A percentile compares a stretch with the other conserved stretches of the same genome.
Conservation (phyloP, 129 eudicot genomes). For the Glebionis coronaria region DNA sequence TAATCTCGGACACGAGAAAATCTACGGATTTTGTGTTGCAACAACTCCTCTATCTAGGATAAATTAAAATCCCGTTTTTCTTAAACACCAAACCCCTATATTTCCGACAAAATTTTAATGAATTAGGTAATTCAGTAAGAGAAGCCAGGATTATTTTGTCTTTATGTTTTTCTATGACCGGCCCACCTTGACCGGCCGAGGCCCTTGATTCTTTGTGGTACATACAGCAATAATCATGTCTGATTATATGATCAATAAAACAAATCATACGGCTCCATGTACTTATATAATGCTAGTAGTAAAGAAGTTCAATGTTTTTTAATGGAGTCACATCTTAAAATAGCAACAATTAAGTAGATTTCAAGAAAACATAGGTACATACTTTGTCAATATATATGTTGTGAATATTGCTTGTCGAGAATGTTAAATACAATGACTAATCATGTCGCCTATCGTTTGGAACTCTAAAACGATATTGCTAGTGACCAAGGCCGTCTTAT, state of each 20-base stretch:
- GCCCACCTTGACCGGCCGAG: conserved; percentile 28
- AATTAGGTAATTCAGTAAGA: conserved; percentile 23
- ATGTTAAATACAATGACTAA: background rate
- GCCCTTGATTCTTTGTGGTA: conserved; percentile 12
- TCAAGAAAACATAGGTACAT: no score
- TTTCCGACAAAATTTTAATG: conserved; percentile 31
- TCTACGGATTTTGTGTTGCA: conserved; percentile 25
- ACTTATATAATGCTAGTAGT: background rate
- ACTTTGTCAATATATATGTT: background rate
- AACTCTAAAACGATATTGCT: background rate
- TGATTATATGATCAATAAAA: conserved; percentile 4
- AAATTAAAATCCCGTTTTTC: conserved; percentile 16
- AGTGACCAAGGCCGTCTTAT: no score
- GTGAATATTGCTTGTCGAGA: background rate
- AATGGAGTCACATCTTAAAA: background rate
- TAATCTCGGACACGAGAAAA: conserved; percentile 13
- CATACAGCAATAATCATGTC: conserved; percentile 10
- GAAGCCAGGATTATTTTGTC: conserved; percentile 28
- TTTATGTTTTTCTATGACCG: conserved; percentile 12
- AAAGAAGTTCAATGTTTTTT: background rate
- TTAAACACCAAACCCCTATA: conserved; percentile 19
- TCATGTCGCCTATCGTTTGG: background rate
- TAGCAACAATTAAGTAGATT: background rate
- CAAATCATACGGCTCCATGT: conserved; percentile 10
- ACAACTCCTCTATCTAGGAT: conserved; percentile 25